These are phyloP conservation scores for Hyphopichia burtonii DNA, from an alignment of 1,139 yeast species.

Conservation along the genomic window DNA sequence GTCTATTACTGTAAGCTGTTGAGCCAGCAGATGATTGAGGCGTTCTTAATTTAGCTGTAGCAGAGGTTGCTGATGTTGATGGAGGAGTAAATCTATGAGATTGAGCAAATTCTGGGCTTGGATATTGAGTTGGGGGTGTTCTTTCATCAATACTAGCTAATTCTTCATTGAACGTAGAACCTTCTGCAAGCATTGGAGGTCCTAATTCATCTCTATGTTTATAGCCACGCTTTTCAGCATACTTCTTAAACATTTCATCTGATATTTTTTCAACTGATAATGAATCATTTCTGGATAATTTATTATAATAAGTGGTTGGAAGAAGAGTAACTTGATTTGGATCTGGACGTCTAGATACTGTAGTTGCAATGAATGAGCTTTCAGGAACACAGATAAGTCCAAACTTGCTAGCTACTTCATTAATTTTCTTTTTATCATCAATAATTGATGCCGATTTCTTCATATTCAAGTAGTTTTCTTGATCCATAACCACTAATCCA, in stretches of 20 bases:
- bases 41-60: background rate
- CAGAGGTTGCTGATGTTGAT: conserved; percentile 4
- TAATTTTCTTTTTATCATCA: conserved; percentile 22
- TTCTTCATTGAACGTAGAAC: conserved; percentile 2
- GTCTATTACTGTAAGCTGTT: background rate
- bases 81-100: conserved; percentile 19
- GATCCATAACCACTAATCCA: conserved; percentile 44
- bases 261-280: conserved; percentile 44
- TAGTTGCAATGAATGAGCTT: conserved; percentile 57
- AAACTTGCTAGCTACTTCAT: conserved; percentile 36
- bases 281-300: conserved; percentile 46
- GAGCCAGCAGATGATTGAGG: conserved; percentile 2
- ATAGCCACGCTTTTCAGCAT: conserved; percentile 52
- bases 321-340: conserved; percentile 58
- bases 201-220: conserved; percentile 22
- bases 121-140: conserved; percentile 3
- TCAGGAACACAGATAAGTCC: conserved; percentile 57
- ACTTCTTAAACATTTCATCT: conserved; percentile 43
- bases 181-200: conserved; percentile 13
- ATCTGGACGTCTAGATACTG: conserved; percentile 55
- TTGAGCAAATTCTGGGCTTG: conserved; percentile 11
- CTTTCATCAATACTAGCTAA: background rate
- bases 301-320: conserved; percentile 63
- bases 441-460: conserved; percentile 15
- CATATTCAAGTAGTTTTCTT: conserved; percentile 27